Base-by-base conservation (phyloP, 2,329 filamentous ascomycete species). In the Ceratocystiopsis minuta region DNA sequence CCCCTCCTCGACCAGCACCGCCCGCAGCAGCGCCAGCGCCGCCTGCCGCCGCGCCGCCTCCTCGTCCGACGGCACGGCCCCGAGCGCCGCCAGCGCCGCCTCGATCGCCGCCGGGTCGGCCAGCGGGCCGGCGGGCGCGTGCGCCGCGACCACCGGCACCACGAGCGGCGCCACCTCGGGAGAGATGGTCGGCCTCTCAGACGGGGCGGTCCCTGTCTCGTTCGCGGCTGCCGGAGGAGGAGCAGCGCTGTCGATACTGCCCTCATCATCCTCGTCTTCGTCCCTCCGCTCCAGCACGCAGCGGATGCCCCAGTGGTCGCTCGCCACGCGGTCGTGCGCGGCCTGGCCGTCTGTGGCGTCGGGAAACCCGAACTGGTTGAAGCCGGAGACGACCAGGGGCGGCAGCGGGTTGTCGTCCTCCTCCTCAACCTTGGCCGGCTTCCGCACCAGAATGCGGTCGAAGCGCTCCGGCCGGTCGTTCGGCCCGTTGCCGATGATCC, bases 381-480 rank as follows among this genome's bases (percentile, higher is more conserved):
- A 78, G 0, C 57, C 53, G 3, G 51, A 51, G 6, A 70, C 54
- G 15, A 55, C 50, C 6, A 70, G 53, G 2, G 52, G 35, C 4
- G 55, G 60, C 15, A 60, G 55, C 7, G 59, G 57, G 24, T 38
- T 14, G 10, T 35, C 33, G n/a, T 16, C 33, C 9, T 39, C 18
- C 5, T 18, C 38, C 3, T 14, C 36, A 5, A 18, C 34, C 2
- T 37, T 35, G 31, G 5, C 11, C 11, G 3, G 31, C 11, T 32
- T 36, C 12, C 63, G 68, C 32, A 75, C 55, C 3, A 79, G 55
- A 37, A 81, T 74, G 32, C 76, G 64, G 50, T 80, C 75, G 46
- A 80, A 80, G 38, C 78, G 59, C 51, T 80, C 76, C 2, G 77
- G 75, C 16, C 72, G 62, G 48, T 66, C 66, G 38, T 70, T 64